phyloP scores from a whole-genome alignment of 345 rosid species.

The Noccaea bulbosa region DNA sequence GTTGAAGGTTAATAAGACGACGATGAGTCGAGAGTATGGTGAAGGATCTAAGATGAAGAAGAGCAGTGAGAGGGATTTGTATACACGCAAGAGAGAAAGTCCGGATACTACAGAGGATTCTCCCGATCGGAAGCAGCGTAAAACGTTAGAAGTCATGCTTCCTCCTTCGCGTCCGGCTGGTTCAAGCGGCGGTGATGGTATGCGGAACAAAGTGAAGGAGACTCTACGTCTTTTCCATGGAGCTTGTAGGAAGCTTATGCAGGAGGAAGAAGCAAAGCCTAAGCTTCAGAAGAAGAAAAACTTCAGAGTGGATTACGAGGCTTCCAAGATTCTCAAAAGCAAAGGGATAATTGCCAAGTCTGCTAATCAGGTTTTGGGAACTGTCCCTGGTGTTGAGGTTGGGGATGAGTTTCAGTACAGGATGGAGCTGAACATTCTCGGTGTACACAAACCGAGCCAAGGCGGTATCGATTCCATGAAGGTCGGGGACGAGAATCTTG shows the following conservation, averaged over 20 bases:
- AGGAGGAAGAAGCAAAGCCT: conserved; percentile 70
- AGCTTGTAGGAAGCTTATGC: conserved; percentile 68
- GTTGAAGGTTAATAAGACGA: conserved; percentile 33
- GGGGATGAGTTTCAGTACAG: conserved; percentile 90
- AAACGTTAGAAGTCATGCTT: conserved; percentile 45
- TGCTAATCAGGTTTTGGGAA: conserved; percentile 59
- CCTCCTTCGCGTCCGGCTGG: conserved; percentile 53
- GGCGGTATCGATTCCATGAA: conserved; percentile 84
- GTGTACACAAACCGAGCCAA: conserved; percentile 69
- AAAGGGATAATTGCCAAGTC: conserved; percentile 52
- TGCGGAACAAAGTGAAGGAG: conserved; percentile 75
- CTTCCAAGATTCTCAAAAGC: conserved; percentile 60
- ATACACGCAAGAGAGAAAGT: conserved; percentile 40
- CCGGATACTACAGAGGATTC: conserved; percentile 12
- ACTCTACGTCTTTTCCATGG: conserved; percentile 72
- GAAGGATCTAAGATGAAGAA: conserved; percentile 35
- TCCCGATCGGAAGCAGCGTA: conserved; percentile 48
- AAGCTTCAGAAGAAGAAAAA: conserved; percentile 29
- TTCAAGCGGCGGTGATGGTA: conserved; percentile 35
- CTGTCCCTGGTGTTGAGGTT: conserved; percentile 84
- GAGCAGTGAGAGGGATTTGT: conserved; percentile 31
- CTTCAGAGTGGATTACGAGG: conserved; percentile 65
- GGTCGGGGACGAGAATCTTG: conserved; percentile 47
- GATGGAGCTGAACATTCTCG: conserved; percentile 76
- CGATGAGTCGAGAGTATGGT: conserved; percentile 17